A percentile compares a stretch with the other conserved stretches of the same genome.
These are phyloP conservation scores for Phytopythium vexans DNA, from an alignment of 352 stramenopile genomes.

Conservation along the genomic window DNA sequence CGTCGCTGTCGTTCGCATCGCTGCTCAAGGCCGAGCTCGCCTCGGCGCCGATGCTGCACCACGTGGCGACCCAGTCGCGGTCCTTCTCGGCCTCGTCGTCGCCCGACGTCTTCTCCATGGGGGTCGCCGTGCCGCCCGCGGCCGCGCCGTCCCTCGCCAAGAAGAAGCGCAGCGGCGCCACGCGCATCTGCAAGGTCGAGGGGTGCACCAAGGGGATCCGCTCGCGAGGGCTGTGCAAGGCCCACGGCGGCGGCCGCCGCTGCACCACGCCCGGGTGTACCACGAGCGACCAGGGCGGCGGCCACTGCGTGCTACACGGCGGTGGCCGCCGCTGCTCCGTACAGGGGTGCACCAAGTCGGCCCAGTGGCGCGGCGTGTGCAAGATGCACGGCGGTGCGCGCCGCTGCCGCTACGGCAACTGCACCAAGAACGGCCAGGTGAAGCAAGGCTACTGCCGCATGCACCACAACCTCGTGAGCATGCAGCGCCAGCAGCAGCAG, in stretches of 20 bases:
- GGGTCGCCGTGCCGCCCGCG: slow-evolving; percentile 2
- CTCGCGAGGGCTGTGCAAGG: slow-evolving; percentile 79
- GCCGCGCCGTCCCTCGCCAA: slow-evolving; percentile 11
- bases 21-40: neutral
- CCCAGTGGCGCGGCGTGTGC: slow-evolving; percentile 75
- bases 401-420: slow-evolving; percentile 72
- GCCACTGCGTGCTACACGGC: slow-evolving; percentile 81
- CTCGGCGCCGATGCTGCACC: slow-evolving; percentile 14
- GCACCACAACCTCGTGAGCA: slow-evolving; percentile 59
- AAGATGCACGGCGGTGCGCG: slow-evolving; percentile 83
- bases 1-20: neutral
- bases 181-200: slow-evolving; percentile 69
- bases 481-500: slow-evolving; percentile 40
- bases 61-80: neutral
- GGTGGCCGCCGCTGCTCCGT: slow-evolving; percentile 76
- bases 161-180: slow-evolving; percentile 59
- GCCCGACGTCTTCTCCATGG: slow-evolving; percentile 6
- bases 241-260: slow-evolving; percentile 74
- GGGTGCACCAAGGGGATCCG: slow-evolving; percentile 77
- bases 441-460: slow-evolving; percentile 79
- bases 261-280: slow-evolving; percentile 78
- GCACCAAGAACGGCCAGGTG: slow-evolving; percentile 80
- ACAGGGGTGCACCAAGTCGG: slow-evolving; percentile 77
- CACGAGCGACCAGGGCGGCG: slow-evolving; percentile 82
- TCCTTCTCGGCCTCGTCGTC: neutral